phyloP scores from a whole-genome alignment of 192 early-diverging fungal species.

The Podila epicladia region DNA sequence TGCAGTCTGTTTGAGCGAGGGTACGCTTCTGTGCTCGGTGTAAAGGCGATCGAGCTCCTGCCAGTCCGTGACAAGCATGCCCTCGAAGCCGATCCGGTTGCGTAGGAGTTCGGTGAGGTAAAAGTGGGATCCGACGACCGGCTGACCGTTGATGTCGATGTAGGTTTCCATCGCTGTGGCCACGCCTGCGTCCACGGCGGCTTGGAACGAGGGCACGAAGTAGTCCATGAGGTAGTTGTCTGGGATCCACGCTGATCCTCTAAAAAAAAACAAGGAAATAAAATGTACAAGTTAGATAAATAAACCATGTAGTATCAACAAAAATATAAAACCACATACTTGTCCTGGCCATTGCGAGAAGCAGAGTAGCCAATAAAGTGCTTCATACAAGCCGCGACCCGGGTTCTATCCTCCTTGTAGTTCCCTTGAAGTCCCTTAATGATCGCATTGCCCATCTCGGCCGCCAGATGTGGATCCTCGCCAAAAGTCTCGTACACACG shows the following conservation, averaged over 20 bases:
- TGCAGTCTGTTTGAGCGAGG: constrained; percentile 54
- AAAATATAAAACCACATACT: constrained; percentile 14
- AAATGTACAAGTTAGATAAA: background rate
- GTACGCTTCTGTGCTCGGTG: constrained; percentile 54
- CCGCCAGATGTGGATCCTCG: constrained; percentile 63
- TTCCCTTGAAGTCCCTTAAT: constrained; percentile 72
- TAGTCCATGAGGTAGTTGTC: constrained; percentile 67
- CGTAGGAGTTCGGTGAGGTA: constrained; percentile 64
- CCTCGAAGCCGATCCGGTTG: constrained; percentile 62
- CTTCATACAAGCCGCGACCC: constrained; percentile 72
- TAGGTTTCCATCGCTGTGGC: constrained; percentile 74
- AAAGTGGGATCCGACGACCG: constrained; percentile 63
- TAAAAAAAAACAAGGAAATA: background rate
- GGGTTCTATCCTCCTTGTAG: constrained; percentile 68
- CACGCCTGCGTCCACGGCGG: constrained; percentile 65
- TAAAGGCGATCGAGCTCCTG: constrained; percentile 65
- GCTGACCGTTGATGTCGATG: constrained; percentile 67
- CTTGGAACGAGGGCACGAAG: constrained; percentile 69
- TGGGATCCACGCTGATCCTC: constrained; percentile 56
- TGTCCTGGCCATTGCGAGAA: constrained; percentile 58
- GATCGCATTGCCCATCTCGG: constrained; percentile 60
- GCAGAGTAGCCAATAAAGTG: constrained; percentile 74
- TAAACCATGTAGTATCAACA: too few species aligned
- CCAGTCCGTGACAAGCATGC: constrained; percentile 71
- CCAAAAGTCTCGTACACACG: constrained; percentile 66